Percentiles rank a stretch among this genome's conserved stretches.
phyloP scores from a whole-genome alignment of 2,329 filamentous ascomycete genomes.

The Colletotrichum sp. region DNA sequence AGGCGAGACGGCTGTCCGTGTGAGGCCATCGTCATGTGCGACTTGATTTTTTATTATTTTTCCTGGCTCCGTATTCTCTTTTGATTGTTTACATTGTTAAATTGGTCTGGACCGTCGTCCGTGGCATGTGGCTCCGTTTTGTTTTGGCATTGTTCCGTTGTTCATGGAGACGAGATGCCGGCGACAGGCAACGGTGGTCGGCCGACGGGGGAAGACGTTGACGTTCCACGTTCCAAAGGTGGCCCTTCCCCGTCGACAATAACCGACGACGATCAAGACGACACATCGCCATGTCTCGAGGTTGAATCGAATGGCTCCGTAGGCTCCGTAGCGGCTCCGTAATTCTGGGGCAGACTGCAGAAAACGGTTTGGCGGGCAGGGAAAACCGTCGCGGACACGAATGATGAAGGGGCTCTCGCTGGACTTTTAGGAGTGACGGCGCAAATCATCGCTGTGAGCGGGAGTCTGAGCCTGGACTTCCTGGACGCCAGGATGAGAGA shows the following conservation, averaged over 20 bases:
- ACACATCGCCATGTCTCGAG: slow-evolving; percentile 12
- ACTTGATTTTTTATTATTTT: not conserved
- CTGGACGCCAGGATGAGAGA: not conserved
- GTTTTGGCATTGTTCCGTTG: slow-evolving; percentile 2
- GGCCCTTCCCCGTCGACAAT: not conserved
- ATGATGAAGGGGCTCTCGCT: not conserved
- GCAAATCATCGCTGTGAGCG: not conserved
- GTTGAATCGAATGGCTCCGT: not conserved
- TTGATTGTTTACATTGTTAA: not conserved
- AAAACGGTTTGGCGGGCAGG: not conserved
- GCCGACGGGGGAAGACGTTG: not conserved
- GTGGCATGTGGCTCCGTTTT: slow-evolving; percentile 3
- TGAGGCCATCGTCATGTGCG: slow-evolving; percentile 14
- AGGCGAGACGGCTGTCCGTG: not conserved
- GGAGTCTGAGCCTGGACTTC: not conserved
- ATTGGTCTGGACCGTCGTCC: slow-evolving; percentile 1
- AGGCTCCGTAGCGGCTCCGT: slow-evolving; percentile 2
- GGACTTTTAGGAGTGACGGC: not conserved
- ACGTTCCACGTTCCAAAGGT: not conserved
- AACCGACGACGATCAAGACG: slow-evolving; percentile 15
- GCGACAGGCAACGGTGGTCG: not conserved
- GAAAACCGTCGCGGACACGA: not conserved
- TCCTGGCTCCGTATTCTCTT: not conserved
- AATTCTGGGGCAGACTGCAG: not conserved
- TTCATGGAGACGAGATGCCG: not conserved